These are phyloP conservation scores for Fusarium begoniae DNA, from an alignment of 2,329 filamentous ascomycete genomes.

Conservation along the genomic window DNA sequence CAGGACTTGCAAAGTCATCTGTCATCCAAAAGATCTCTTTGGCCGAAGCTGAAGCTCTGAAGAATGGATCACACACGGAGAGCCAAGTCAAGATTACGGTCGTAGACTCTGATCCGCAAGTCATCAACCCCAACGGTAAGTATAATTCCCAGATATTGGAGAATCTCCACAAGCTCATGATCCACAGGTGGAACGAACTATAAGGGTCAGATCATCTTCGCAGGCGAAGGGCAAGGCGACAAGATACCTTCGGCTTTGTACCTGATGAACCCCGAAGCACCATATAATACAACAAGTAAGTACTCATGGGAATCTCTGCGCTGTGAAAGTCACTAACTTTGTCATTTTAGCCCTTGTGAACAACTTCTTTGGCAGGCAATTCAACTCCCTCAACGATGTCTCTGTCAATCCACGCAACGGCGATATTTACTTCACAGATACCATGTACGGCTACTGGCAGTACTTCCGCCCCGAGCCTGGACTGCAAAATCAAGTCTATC, in stretches of 20 bases:
- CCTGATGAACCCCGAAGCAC: conserved; percentile 46
- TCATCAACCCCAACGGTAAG: conserved; percentile 62
- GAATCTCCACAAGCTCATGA: rapidly evolving
- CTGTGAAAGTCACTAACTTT: not conserved
- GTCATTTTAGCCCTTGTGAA: conserved; percentile 57
- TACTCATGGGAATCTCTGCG: rapidly evolving
- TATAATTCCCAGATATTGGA: rapidly evolving
- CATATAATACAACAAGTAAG: conserved; percentile 61
- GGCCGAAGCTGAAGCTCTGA: conserved; percentile 49
- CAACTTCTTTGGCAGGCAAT: conserved; percentile 67
- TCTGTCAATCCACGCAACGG: conserved; percentile 61
- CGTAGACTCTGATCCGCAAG: conserved; percentile 53
- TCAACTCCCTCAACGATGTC: conserved; percentile 69
- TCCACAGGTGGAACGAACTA: conserved; percentile 59
- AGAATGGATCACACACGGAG: conserved; percentile 15
- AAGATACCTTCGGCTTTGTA: conserved; percentile 40
- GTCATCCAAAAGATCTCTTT: conserved; percentile 62
- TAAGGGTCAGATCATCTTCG: conserved; percentile 58
- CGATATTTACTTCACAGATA: conserved; percentile 73
- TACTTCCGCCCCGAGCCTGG: conserved; percentile 64
- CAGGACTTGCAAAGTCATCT: conserved; percentile 60
- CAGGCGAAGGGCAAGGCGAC: conserved; percentile 60
- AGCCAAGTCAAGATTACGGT: conserved; percentile 52
- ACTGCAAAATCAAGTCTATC: conserved; percentile 67
- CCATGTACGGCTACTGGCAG: conserved; percentile 67